phyloP scores from a whole-genome alignment of 106 monocot genomes.

The Allium fistulosum region DNA sequence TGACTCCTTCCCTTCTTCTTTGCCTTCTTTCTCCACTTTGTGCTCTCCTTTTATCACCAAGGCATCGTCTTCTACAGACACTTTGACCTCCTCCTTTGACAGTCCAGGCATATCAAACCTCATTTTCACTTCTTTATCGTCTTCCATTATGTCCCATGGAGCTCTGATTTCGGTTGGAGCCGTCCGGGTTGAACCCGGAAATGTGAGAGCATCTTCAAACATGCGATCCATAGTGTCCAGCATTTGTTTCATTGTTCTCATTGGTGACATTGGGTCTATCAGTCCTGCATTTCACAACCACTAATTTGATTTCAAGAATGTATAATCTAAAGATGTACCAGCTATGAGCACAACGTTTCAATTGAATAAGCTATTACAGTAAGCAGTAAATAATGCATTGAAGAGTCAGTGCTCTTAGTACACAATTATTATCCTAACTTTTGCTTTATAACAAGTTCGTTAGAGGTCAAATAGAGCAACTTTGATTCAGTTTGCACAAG shows the following conservation, averaged over 20 bases:
- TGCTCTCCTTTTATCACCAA: constrained; percentile 51
- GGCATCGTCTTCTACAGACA: constrained; percentile 61
- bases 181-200: constrained; percentile 8
- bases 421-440: too few relatives aligned
- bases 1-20: constrained; percentile 7
- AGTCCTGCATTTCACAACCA: constrained; percentile 20
- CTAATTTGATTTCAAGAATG: too few relatives aligned
- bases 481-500: too few relatives aligned
- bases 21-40: constrained; percentile 18
- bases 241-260: constrained; percentile 80
- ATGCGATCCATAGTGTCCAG: constrained; percentile 67
- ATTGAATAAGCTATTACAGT: too few relatives aligned
- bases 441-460: too few relatives aligned
- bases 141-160: constrained; percentile 67
- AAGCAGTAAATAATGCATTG: too few relatives aligned
- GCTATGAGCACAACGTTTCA: too few relatives aligned
- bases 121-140: constrained; percentile 63
- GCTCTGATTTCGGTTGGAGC: constrained; percentile 16
- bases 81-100: constrained; percentile 64
- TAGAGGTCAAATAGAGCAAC: too few relatives aligned
- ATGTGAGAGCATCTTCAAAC: constrained; percentile 43
- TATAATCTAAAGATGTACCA: too few relatives aligned
- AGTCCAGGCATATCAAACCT: constrained; percentile 89
- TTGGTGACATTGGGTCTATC: constrained; percentile 63
- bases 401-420: too few relatives aligned